Conservation (phyloP, 2,329 filamentous ascomycete species). For the Penicillium janthinellum region DNA sequence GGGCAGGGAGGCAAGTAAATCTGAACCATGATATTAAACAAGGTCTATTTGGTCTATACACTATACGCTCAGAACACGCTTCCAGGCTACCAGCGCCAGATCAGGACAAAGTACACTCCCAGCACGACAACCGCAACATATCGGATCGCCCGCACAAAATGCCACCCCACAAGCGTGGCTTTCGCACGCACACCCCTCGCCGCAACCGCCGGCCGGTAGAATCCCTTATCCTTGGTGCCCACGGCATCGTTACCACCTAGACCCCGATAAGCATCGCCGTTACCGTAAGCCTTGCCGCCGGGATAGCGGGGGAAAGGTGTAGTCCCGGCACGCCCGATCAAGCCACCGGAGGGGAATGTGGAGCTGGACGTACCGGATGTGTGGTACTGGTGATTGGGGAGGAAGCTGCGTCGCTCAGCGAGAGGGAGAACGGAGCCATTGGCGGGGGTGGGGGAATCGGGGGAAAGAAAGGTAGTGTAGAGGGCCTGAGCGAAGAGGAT, state of each 20-base stretch:
- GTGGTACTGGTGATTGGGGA: constrained; percentile 26
- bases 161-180: constrained; percentile 52
- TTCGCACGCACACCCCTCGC: constrained; percentile 33
- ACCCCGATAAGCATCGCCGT: constrained; percentile 27
- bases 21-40: background rate
- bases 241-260: constrained; percentile 26
- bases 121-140: constrained; percentile 66
- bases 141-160: constrained; percentile 64
- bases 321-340: constrained; percentile 33
- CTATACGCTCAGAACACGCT: constrained; percentile 20
- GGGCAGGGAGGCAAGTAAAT: background rate
- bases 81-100: constrained; percentile 59
- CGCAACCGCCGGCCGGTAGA: constrained; percentile 25
- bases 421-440: constrained; percentile 32
- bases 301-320: constrained; percentile 24
- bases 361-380: constrained; percentile 38
- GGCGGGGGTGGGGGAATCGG: constrained; percentile 10
- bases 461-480: constrained; percentile 30
- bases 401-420: constrained; percentile 30
- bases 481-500: constrained; percentile 51
- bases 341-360: constrained; percentile 30
- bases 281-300: constrained; percentile 18
- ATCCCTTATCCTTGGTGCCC: constrained; percentile 33
- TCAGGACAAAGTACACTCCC: constrained; percentile 67
- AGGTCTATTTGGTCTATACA: constrained; percentile 12